Percentiles rank a stretch among this genome's conserved stretches.
These are phyloP conservation scores for Rhynchospora pubera DNA, from an alignment of 176 grass and related monocot genomes.

Conservation along the genomic window DNA sequence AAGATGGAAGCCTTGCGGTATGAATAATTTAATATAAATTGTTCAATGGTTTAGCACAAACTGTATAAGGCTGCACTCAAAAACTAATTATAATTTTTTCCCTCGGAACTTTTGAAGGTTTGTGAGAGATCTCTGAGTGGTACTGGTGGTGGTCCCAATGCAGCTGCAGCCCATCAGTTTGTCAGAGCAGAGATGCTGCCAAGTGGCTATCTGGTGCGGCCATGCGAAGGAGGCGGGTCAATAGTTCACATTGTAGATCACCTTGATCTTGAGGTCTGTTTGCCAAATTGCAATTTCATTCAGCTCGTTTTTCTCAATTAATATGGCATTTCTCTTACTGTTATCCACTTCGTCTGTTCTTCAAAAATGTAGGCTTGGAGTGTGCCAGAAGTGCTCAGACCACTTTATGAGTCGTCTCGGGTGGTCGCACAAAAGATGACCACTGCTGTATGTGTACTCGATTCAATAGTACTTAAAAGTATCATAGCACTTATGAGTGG, in stretches of 20 bases:
- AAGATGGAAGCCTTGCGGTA: conserved; percentile 92
- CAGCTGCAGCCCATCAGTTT: conserved; percentile 70
- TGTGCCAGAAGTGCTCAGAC: conserved; percentile 89
- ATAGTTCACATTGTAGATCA: conserved; percentile 98
- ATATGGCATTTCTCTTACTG: background rate
- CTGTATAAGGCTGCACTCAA: background rate
- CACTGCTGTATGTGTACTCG: conserved; percentile 52
- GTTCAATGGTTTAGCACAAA: background rate
- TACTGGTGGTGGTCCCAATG: conserved; percentile 60
- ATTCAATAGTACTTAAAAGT: background rate
- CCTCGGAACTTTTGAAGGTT: conserved; percentile 38
- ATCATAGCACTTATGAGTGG: background rate
- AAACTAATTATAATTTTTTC: conserved; percentile 14
- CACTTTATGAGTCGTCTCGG: conserved; percentile 84
- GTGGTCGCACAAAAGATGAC: conserved; percentile 99
- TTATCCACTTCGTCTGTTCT: conserved; percentile 10
- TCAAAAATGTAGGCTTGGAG: conserved; percentile 63
- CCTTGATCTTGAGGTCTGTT: conserved; percentile 83
- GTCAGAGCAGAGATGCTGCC: conserved; percentile 95
- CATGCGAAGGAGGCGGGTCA: conserved; percentile 77
- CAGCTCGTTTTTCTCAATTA: background rate
- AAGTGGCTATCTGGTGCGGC: conserved; percentile 89
- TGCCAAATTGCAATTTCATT: background rate
- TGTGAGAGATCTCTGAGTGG: conserved; percentile 96
- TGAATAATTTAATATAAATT: conserved; percentile 5